Evolutionary conservation across 805 yeast genomes (phyloP).

Genomic region (Barnettozyma pratensis): DNA sequence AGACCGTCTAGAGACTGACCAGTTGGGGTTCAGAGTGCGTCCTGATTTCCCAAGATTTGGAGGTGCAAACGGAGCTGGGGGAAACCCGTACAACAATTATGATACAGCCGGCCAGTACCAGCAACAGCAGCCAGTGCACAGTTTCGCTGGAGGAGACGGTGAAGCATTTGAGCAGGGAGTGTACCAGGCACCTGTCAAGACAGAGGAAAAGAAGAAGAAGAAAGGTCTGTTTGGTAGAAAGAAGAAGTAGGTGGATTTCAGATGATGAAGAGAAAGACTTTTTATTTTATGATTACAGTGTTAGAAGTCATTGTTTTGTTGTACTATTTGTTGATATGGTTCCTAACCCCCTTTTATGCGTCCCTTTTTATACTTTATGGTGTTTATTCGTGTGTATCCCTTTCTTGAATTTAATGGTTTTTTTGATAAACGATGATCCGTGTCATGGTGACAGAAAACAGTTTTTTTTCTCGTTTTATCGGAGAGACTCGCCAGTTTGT

Average conservation of each 20-base stretch:
- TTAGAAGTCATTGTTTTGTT: neutral
- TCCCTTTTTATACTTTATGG: no score
- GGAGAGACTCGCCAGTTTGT: no score
- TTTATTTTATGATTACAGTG: no score
- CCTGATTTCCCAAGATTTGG: constrained; percentile 59
- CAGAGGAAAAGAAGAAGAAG: constrained; percentile 60
- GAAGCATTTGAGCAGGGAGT: constrained; percentile 51
- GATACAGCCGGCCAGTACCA: constrained; percentile 20
- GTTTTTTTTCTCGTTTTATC: no score
- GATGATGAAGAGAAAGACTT: no score
- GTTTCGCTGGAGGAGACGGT: constrained; percentile 21
- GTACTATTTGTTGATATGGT: no score
- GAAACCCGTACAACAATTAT: constrained; percentile 30
- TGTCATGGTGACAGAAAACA: no score
- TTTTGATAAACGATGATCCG: no score
- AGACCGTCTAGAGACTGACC: constrained; percentile 74
- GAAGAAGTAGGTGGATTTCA: constrained; percentile 26
- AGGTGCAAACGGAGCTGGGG: constrained; percentile 12
- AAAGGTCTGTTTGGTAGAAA: constrained; percentile 75
- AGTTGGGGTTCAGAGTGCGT: constrained; percentile 84
- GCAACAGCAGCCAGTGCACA: constrained; percentile 24
- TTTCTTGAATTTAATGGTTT: no score
- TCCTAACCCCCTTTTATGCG: no score
- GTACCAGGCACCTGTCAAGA: constrained; percentile 48
- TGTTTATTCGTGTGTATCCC: no score